Evolutionary conservation across 2,329 filamentous ascomycete species (phyloP), one percentile per base, ranked within the genome.

Genomic region (Diaporthe citriasiana): DNA sequence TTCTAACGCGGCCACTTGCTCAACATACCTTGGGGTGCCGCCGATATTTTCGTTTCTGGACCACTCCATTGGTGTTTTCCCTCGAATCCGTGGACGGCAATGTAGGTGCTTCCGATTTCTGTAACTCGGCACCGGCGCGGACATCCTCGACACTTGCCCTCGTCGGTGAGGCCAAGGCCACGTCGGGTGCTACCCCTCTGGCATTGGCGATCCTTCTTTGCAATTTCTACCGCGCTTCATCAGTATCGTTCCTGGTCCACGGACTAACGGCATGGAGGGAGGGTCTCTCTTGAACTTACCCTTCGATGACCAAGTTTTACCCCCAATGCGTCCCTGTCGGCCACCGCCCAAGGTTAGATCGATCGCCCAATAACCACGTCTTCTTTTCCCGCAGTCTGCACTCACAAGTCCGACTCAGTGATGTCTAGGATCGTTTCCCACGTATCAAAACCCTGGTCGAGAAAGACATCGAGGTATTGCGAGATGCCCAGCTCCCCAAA

Each of bases 361-460:
- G 74, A 50, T 35, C 25, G 59, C 40, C 35, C 56, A 42, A 63
- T 22, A 69, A 77, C 66, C 74, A 27, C 22, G 30, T 56, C 13
- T 22, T 4, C 51, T 7, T n/a, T 53, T 55, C 5, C 47, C n/a
- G 73, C 53, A 60, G 45, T 9, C 19, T 66, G 33, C 57, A 84
- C 91, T 81, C 83, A 95, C 93, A 97, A 87, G 79, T 97, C 94
- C 33, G 93, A 93, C 82, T 96, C 94, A 75, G 94, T 95, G 71
- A 97, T 95, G 80, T 96, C 94, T 68, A 95, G 86, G 72, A 96
- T 92, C 0, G 92, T 95, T 45, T 95, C 93, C 94, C 94, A 96
- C 15, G 92, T 91, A 82, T 97, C 94, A 82, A 97, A 97, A 4
- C 94, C 94, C 83, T 96, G 93, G 70, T 94, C 90, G 56, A 94